Evolutionary conservation across 345 rosid genomes (phyloP), one percentile per base, ranked within the genome.

Genomic region (Durio zibethinus): DNA sequence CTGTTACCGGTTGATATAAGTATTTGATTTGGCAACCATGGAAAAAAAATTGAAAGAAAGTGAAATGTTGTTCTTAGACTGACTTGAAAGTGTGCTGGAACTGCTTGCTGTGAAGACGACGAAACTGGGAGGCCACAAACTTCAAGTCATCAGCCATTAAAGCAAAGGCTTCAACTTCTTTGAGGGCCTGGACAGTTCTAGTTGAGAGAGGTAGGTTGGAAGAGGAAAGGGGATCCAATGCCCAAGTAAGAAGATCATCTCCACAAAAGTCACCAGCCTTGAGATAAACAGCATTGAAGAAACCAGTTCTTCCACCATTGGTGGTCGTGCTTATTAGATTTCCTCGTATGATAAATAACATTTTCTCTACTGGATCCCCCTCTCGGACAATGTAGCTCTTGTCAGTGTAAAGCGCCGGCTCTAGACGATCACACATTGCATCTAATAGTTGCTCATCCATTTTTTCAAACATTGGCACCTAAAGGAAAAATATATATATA

Each of bases 401-500:
- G 64, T 87, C 87, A 0, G 92, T 88, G 84, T 84, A 88, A 60
- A 91, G 89, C 5, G 81, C 86, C 0, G 89, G 91, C 78, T 81
- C 89, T 45, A 91, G 87, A 78, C 87, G 88, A 71, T 91, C 90
- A 29, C 96, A 93, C 80, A 91, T 87, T 76, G 94, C 97, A 75
- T 90, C 94, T 45, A 91, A 68, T 47, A 93, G 76, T 38, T 86
- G 92, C 31, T 87, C 93, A 36, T 93, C 96, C 97, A 91, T 93
- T 83, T 88, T 90, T 40, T 83, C 88, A 42, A 93, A 89, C 86
- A 93, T 38, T 14, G 92, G 91, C 45, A 93, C 94, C 95, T 90
- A 36, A 70, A 11, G 23, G 9, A 53, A 52, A 74, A 40, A n/a
- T 0, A 0, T 0, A n/a, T n/a, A n/a, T 25, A 23, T 0, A 25